phyloP scores from a whole-genome alignment of 2,329 filamentous ascomycete genomes.

The Cladosporium sp. region DNA sequence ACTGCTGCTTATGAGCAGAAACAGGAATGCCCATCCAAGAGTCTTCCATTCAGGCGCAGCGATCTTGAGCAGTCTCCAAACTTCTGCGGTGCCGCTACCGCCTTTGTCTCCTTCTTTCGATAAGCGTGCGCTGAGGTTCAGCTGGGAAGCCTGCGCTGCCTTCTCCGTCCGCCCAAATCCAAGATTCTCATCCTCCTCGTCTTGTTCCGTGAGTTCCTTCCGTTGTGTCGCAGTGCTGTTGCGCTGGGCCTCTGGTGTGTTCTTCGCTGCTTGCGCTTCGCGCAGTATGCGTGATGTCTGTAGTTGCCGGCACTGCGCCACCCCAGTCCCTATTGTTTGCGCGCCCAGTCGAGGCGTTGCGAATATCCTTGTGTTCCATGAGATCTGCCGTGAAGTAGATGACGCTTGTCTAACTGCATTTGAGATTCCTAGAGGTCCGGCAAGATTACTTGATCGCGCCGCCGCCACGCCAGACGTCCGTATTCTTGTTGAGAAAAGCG shows the following conservation, averaged over 20 bases:
- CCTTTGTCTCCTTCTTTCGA: conserved; percentile 68
- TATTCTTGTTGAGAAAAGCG: conserved; percentile 33
- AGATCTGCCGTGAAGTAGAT: not conserved
- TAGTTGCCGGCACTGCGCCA: conserved; percentile 7
- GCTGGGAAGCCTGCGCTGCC: conserved; percentile 77
- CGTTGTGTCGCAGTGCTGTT: not conserved
- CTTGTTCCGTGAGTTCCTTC: conserved; percentile 28
- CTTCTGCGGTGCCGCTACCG: conserved; percentile 58
- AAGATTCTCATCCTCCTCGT: conserved; percentile 51
- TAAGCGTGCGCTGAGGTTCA: conserved; percentile 83
- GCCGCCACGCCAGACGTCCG: not conserved
- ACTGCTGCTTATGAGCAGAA: conserved; percentile 81
- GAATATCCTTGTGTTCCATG: not conserved
- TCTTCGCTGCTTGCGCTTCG: conserved; percentile 15
- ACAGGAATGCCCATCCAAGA: conserved; percentile 74
- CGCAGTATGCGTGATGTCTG: conserved; percentile 12
- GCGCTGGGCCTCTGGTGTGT: not conserved
- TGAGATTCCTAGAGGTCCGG: conserved; percentile 9
- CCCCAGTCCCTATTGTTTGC: not conserved
- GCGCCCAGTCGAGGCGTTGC: not conserved
- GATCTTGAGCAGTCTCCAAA: conserved; percentile 84
- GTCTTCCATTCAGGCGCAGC: conserved; percentile 78
- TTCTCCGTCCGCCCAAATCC: conserved; percentile 74
- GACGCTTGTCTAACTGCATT: not conserved
- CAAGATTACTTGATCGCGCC: not conserved